These are phyloP conservation scores for Sporothrix curviconia DNA, from an alignment of 2,329 filamentous ascomycete species.

Conservation along the genomic window DNA sequence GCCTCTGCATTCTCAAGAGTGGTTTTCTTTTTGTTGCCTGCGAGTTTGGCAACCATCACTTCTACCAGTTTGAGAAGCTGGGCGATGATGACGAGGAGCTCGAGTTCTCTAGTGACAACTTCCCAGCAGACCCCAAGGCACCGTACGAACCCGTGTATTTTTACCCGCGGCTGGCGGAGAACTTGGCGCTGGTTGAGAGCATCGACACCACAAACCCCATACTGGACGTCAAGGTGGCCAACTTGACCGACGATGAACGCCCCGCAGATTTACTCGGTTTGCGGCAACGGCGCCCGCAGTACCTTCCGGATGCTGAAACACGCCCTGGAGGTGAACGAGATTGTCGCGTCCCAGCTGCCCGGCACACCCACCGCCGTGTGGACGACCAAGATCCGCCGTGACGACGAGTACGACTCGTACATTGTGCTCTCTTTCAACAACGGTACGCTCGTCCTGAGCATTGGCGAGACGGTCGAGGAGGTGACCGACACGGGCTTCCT, in stretches of 20 bases:
- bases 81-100: conserved; percentile 90
- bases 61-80: conserved; percentile 96
- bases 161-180: conserved; percentile 69
- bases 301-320: conserved; percentile 89
- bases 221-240: conserved; percentile 85
- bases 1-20: conserved; percentile 86
- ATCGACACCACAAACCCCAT: conserved; percentile 87
- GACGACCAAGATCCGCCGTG: conserved; percentile 80
- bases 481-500: conserved; percentile 91
- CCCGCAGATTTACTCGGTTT: conserved; percentile 91
- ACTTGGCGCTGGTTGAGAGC: conserved; percentile 76
- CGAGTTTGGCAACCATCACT: conserved; percentile 86
- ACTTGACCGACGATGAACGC: conserved; percentile 87
- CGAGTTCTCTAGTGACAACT: conserved; percentile 78
- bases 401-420: conserved; percentile 85
- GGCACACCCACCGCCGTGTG: conserved; percentile 87
- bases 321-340: conserved; percentile 86
- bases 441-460: conserved; percentile 83
- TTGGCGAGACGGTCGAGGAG: conserved; percentile 94
- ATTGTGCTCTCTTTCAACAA: conserved; percentile 93
- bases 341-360: conserved; percentile 87
- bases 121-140: conserved; percentile 65
- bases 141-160: conserved; percentile 78
- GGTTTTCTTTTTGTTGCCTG: conserved; percentile 90
- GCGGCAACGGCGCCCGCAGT: conserved; percentile 80